Evolutionary conservation across 768 basidiomycete species (phyloP).

Genomic region (Tulasnella sp.): DNA sequence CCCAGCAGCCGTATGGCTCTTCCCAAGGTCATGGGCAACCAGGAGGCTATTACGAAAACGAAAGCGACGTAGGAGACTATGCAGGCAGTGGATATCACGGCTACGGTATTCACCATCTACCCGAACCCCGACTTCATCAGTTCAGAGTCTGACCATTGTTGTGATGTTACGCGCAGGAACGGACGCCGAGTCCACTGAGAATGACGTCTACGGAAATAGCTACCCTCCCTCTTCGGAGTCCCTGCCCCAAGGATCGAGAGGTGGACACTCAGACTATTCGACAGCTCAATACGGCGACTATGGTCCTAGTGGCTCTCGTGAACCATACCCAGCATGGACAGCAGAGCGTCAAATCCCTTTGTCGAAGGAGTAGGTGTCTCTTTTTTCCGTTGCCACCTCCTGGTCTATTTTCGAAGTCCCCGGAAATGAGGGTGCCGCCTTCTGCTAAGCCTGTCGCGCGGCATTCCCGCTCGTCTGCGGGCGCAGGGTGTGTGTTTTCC

Average conservation of each 20-base stretch:
- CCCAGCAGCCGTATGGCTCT: neutral
- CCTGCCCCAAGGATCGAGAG: constrained; percentile 37
- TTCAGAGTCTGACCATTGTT: constrained; percentile 41
- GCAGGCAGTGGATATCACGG: constrained; percentile 70
- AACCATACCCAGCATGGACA: constrained; percentile 94
- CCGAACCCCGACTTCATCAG: constrained; percentile 44
- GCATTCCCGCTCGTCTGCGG: neutral
- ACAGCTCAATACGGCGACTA: constrained; percentile 70
- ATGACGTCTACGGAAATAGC: constrained; percentile 65
- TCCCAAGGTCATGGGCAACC: constrained; percentile 24
- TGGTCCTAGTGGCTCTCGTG: constrained; percentile 55
- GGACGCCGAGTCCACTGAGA: constrained; percentile 76
- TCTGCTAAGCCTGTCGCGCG: neutral
- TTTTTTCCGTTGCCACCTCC: neutral
- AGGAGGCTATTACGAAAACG: constrained; percentile 64
- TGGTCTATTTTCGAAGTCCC: constrained; percentile 4
- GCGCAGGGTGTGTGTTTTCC: neutral
- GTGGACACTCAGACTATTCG: constrained; percentile 56
- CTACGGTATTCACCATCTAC: constrained; percentile 51
- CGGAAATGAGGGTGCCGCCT: neutral
- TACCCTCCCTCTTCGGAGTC: constrained; percentile 75
- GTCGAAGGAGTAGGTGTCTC: constrained; percentile 66
- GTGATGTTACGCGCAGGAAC: constrained; percentile 33
- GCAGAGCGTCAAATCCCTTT: constrained; percentile 90
- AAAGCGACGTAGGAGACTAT: constrained; percentile 62